phyloP scores from a whole-genome alignment of 164 flowering plant genomes.

The Macadamia integrifolia region DNA sequence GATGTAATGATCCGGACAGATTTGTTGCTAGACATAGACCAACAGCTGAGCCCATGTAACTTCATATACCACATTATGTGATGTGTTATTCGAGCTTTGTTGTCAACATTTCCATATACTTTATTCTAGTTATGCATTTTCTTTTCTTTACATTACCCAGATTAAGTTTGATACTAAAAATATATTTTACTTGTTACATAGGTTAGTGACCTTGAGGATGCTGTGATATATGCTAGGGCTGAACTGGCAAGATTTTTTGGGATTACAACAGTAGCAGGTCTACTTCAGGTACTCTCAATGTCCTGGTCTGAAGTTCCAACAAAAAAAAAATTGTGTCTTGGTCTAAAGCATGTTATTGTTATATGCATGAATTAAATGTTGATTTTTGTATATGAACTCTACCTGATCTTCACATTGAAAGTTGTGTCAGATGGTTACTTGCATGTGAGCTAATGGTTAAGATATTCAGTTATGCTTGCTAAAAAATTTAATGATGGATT shows the following conservation, averaged over 20 bases:
- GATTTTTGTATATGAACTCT: background rate
- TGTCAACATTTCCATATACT: background rate
- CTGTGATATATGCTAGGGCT: constrained; percentile 63
- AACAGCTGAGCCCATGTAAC: too few relatives aligned
- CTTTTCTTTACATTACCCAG: background rate
- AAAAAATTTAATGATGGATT: too few relatives aligned
- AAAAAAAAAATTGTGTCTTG: too few relatives aligned
- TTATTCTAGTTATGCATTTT: background rate
- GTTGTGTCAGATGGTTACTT: too few relatives aligned
- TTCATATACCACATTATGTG: too few relatives aligned
- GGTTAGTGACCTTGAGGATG: constrained; percentile 72
- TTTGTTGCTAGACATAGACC: too few relatives aligned
- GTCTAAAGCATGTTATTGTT: background rate
- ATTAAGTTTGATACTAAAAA: background rate
- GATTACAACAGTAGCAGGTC: constrained; percentile 31
- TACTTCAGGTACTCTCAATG: constrained; percentile 56
- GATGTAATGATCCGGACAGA: too few relatives aligned
- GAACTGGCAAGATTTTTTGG: constrained; percentile 57
- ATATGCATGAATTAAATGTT: background rate
- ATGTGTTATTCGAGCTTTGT: background rate
- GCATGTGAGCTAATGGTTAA: too few relatives aligned
- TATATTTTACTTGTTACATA: constrained; percentile 12
- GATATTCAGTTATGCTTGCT: too few relatives aligned
- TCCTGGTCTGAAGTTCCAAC: too few relatives aligned
- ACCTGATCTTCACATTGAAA: background rate